Conservation (phyloP, 2,329 filamentous ascomycete genomes). For the Botrytis deweyae region DNA sequence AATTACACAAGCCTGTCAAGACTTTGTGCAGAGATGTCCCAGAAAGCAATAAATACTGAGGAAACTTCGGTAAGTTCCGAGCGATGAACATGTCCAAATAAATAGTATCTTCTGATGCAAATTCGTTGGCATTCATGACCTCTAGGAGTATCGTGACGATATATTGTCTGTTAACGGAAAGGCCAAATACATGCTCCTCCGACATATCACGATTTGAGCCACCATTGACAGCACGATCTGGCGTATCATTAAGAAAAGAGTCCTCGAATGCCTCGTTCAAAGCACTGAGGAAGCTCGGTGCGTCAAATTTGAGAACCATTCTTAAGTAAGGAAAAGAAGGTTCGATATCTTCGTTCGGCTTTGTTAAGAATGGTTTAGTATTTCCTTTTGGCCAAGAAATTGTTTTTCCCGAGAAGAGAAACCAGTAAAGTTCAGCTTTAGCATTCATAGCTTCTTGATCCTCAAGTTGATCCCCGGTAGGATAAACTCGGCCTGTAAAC, state of each 20-base stretch:
- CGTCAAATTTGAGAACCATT: slow-evolving; percentile 82
- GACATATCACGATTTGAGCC: slow-evolving; percentile 50
- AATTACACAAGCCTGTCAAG: slow-evolving; percentile 78
- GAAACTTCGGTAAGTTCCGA: slow-evolving; percentile 92
- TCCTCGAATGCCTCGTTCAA: slow-evolving; percentile 98
- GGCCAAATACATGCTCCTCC: slow-evolving; percentile 65
- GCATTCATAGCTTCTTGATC: slow-evolving; percentile 72
- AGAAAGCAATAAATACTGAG: slow-evolving; percentile 88
- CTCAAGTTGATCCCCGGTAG: slow-evolving; percentile 72
- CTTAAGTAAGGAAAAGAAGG: slow-evolving; percentile 83
- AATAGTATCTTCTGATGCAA: slow-evolving; percentile 77
- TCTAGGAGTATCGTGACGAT: slow-evolving; percentile 87
- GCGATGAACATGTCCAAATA: slow-evolving; percentile 99
- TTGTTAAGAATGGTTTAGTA: slow-evolving; percentile 59
- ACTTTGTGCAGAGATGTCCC: slow-evolving; percentile 82
- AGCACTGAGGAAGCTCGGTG: slow-evolving; percentile 89
- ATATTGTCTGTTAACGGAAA: slow-evolving; percentile 85
- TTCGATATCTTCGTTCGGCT: slow-evolving; percentile 55
- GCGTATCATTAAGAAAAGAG: slow-evolving; percentile 80
- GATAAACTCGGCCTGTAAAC: slow-evolving; percentile 87
- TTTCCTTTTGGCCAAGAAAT: slow-evolving; percentile 71
- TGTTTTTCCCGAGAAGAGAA: slow-evolving; percentile 83
- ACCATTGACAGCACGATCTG: slow-evolving; percentile 60
- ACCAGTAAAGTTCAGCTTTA: slow-evolving; percentile 88
- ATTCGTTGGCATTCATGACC: slow-evolving; percentile 78